Evolutionary conservation across 148 eudicot genomes (phyloP).

Genomic region (Persicaria maculosa): DNA sequence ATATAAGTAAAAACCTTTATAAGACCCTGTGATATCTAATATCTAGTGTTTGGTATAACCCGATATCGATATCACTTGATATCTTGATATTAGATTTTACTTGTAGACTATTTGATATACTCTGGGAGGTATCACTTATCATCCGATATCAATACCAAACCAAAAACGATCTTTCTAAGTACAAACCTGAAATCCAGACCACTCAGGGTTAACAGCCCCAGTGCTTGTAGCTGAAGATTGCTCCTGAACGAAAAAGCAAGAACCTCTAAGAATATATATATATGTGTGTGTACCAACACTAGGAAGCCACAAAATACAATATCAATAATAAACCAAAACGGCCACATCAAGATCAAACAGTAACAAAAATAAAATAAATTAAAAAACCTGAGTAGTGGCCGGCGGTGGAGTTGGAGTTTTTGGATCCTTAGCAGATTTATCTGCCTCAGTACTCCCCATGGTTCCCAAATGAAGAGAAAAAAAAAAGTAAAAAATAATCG

Average conservation of each 20-base stretch:
- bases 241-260: slow-evolving; percentile 41
- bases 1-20: neutral
- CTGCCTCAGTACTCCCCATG: slow-evolving; percentile 90
- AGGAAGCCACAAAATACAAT: slow-evolving; percentile 12
- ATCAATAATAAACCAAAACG: neutral
- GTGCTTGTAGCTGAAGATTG: slow-evolving; percentile 49
- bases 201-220: slow-evolving; percentile 67
- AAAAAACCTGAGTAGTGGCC: slow-evolving; percentile 19
- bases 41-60: too few relatives aligned
- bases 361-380: neutral
- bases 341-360: neutral
- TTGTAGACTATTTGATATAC: too few relatives aligned
- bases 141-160: neutral
- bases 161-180: neutral
- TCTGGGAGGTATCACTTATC: too few relatives aligned
- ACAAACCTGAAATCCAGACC: slow-evolving; percentile 96
- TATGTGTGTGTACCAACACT: neutral
- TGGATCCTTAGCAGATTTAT: slow-evolving; percentile 64
- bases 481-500: neutral
- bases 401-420: slow-evolving; percentile 49
- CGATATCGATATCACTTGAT: too few relatives aligned
- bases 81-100: too few relatives aligned
- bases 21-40: too few relatives aligned
- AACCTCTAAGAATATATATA: slow-evolving; percentile 4
- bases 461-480: slow-evolving; percentile 13